Evolutionary conservation across 1,284 basidiomycete genomes (phyloP).

Genomic region (Clitocybe nebularis): DNA sequence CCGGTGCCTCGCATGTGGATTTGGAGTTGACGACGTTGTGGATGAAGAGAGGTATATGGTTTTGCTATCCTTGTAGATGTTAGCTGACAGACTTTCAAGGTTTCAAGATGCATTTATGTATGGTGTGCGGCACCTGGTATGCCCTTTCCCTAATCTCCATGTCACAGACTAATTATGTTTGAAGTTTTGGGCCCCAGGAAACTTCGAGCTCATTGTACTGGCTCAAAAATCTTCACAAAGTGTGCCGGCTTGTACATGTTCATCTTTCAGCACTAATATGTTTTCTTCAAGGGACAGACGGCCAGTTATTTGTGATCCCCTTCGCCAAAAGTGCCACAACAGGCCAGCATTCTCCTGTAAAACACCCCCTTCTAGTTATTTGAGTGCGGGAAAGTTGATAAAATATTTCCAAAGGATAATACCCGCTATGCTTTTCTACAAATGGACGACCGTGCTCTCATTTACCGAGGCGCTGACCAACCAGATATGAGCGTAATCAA

Average conservation of each 20-base stretch:
- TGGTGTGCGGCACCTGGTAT: conserved; percentile 65
- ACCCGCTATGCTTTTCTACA: conserved; percentile 94
- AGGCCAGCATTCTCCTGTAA: conserved; percentile 85
- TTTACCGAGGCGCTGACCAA: conserved; percentile 97
- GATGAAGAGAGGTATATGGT: conserved; percentile 50
- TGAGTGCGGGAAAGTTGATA: background rate
- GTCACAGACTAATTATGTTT: conserved; percentile 6
- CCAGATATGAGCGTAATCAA: conserved; percentile 98
- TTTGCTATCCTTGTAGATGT: background rate
- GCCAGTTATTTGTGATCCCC: conserved; percentile 82
- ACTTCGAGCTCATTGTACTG: conserved; percentile 80
- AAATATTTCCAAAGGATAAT: conserved; percentile 61
- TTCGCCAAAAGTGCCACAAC: conserved; percentile 96
- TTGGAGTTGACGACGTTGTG: conserved; percentile 65
- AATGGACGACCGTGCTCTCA: conserved; percentile 89
- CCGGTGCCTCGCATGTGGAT: conserved; percentile 73
- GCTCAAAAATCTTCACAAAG: conserved; percentile 46
- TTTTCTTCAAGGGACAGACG: conserved; percentile 43
- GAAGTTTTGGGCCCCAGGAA: conserved; percentile 90
- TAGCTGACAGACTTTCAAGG: conserved; percentile 31
- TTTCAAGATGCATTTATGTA: conserved; percentile 87
- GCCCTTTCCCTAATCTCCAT: conserved; percentile 17
- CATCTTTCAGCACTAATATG: background rate
- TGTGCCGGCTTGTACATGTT: conserved; percentile 25
- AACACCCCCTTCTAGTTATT: conserved; percentile 8